A percentile compares a stretch with the other conserved stretches of the same genome.
Evolutionary conservation across 2,329 filamentous ascomycete genomes (phyloP).

Genomic region (Alternaria burnsii): DNA sequence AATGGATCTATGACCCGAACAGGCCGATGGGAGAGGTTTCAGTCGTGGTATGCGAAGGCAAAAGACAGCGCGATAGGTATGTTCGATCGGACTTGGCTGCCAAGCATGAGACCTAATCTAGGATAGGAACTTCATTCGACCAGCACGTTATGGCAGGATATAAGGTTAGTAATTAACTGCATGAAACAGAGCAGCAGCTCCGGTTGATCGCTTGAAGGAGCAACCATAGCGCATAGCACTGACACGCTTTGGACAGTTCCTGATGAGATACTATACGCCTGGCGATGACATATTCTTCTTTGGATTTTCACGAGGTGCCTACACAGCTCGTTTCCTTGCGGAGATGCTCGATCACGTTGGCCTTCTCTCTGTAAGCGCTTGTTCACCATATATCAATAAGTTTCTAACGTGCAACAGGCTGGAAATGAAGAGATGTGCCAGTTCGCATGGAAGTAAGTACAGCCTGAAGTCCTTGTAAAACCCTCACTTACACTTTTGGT

Average conservation of each 20-base stretch:
- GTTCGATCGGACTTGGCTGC: background rate
- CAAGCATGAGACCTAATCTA: conserved; percentile 5
- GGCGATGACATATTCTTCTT: conserved; percentile 60
- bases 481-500: background rate
- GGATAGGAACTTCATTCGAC: conserved; percentile 75
- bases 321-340: conserved; percentile 65
- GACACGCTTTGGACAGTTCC: conserved; percentile 41
- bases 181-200: background rate
- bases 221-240: background rate
- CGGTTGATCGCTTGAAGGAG: background rate
- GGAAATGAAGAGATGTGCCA: conserved; percentile 86
- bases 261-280: conserved; percentile 60
- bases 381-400: background rate
- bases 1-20: conserved; percentile 64
- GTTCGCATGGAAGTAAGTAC: conserved; percentile 76
- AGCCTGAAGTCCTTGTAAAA: background rate
- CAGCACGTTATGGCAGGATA: conserved; percentile 86
- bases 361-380: conserved; percentile 64
- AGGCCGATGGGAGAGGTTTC: conserved; percentile 63
- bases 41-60: conserved; percentile 74
- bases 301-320: conserved; percentile 60
- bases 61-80: conserved; percentile 75
- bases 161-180: conserved; percentile 60
- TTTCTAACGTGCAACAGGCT: conserved; percentile 52
- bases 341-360: conserved; percentile 89